phyloP scores from a whole-genome alignment of 371 early-diverging fungal species.

The Mortierella sp. region DNA sequence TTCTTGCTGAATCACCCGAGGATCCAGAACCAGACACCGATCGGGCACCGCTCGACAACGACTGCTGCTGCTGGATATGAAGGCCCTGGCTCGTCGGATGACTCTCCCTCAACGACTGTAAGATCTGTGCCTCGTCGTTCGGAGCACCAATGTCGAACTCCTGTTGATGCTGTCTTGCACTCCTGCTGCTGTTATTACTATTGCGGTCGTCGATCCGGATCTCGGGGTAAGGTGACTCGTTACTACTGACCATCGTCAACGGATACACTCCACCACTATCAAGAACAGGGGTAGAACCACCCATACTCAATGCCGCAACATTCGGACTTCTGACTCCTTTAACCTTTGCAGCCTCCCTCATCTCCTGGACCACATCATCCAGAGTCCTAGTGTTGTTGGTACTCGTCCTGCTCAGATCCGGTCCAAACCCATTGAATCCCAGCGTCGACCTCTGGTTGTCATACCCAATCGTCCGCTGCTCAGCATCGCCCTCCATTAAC shows the following conservation, averaged over 20 bases:
- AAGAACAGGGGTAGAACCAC: not conserved
- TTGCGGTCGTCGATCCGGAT: not conserved
- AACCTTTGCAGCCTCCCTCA: slow-evolving; percentile 43
- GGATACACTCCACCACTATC: slow-evolving; percentile 8
- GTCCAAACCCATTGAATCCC: slow-evolving; percentile 8
- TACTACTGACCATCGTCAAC: slow-evolving; percentile 9
- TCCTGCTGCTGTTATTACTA: not conserved
- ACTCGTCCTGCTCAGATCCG: slow-evolving; percentile 34
- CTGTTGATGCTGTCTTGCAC: not conserved
- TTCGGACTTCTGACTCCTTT: slow-evolving; percentile 15
- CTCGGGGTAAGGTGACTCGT: not conserved
- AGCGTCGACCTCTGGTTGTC: slow-evolving; percentile 10
- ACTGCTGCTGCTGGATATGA: not conserved
- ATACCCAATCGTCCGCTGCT: slow-evolving; percentile 15
- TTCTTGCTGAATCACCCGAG: slow-evolving; percentile 17
- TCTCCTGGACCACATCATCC: slow-evolving; percentile 51
- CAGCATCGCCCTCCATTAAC: slow-evolving; percentile 11
- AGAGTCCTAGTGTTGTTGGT: slow-evolving; percentile 35
- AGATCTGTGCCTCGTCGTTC: not conserved
- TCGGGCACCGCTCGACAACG: slow-evolving; percentile 7
- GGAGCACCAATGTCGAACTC: slow-evolving; percentile 10
- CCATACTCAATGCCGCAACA: not conserved
- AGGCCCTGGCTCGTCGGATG: slow-evolving; percentile 22
- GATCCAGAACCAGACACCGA: slow-evolving; percentile 12
- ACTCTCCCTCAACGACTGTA: slow-evolving; percentile 18